These are phyloP conservation scores for Thecaphora thlaspeos DNA, from an alignment of 1,284 basidiomycete species.

Conservation along the genomic window DNA sequence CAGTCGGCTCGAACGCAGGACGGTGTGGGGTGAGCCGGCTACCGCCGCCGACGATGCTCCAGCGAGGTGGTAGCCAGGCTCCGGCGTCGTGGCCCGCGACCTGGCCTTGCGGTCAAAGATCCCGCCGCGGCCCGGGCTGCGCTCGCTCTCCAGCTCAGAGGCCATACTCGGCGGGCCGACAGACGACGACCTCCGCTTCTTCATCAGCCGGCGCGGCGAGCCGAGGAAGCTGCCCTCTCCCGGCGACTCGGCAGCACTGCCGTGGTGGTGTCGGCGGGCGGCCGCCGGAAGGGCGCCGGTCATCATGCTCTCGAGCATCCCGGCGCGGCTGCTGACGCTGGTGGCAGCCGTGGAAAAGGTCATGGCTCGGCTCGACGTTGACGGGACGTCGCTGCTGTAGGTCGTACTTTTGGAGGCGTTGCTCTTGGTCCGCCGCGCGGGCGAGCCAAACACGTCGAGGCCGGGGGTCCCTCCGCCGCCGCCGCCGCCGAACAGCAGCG, in stretches of 20 bases:
- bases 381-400: slow-evolving; percentile 25
- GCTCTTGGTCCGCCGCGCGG: slow-evolving; percentile 36
- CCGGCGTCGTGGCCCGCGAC: not conserved
- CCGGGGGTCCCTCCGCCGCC: slow-evolving; percentile 17
- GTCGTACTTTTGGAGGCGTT: slow-evolving; percentile 37
- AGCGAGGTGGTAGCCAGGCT: not conserved
- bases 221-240: not conserved
- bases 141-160: not conserved
- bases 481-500: slow-evolving; percentile 34
- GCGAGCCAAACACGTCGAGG: slow-evolving; percentile 40
- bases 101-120: not conserved
- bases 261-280: not conserved
- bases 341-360: slow-evolving; percentile 40
- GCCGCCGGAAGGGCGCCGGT: slow-evolving; percentile 1
- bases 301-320: slow-evolving; percentile 7
- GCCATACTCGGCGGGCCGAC: slow-evolving; percentile 12
- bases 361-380: slow-evolving; percentile 30
- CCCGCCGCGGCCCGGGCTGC: not conserved
- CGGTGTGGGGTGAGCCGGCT: too few species aligned
- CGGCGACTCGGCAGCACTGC: slow-evolving; percentile 5
- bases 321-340: slow-evolving; percentile 41
- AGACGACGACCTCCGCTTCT: slow-evolving; percentile 16
- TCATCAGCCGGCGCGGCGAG: slow-evolving; percentile 4
- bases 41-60: too few species aligned
- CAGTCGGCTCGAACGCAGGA: not conserved